Evolutionary conservation across 2,329 filamentous ascomycete genomes (phyloP).

Genomic region (Venturiaceae sp.): DNA sequence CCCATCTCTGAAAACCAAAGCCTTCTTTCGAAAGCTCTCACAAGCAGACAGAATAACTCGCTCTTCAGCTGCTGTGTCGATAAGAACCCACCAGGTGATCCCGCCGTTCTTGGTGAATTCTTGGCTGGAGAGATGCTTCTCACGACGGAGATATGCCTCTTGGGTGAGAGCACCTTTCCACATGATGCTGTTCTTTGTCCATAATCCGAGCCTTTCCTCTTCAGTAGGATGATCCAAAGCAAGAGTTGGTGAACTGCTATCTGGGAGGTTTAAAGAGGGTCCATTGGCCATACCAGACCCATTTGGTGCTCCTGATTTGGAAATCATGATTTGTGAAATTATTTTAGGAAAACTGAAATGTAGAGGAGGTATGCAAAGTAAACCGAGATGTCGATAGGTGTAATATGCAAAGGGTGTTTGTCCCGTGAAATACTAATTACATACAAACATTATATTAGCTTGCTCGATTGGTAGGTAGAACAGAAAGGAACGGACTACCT

Average conservation of each 20-base stretch:
- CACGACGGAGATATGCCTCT: constrained; percentile 48
- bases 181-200: constrained; percentile 42
- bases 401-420: background rate
- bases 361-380: background rate
- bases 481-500: background rate
- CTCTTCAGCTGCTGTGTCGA: constrained; percentile 31
- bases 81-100: constrained; percentile 51
- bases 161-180: constrained; percentile 49
- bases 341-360: background rate
- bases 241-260: constrained; percentile 36
- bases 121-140: constrained; percentile 41
- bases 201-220: constrained; percentile 42
- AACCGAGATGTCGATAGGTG: background rate
- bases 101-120: constrained; percentile 43
- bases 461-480: background rate
- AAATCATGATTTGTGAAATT: background rate
- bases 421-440: background rate
- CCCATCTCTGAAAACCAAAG: constrained; percentile 33
- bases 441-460: background rate
- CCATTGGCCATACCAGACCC: background rate
- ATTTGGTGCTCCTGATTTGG: background rate
- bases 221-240: constrained; percentile 44
- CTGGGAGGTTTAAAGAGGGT: background rate
- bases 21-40: constrained; percentile 44
- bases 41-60: constrained; percentile 46